Percentiles rank a stretch among this genome's conserved stretches.
Conservation (phyloP, 306 rosid genomes). For the Lathyrus tuberosus region DNA sequence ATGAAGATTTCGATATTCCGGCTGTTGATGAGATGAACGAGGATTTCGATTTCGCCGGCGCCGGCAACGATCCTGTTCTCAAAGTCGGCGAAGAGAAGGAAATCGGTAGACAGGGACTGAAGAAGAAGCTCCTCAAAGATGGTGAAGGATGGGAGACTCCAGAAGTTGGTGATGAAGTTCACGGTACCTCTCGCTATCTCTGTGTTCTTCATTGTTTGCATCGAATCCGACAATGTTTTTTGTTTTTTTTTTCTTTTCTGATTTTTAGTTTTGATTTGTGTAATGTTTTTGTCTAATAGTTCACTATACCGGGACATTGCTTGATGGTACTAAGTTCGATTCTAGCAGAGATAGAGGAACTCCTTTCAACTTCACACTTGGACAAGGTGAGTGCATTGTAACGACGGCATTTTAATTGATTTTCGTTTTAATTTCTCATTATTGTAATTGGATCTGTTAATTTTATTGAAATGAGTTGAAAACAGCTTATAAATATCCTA, state of each 20-base stretch:
- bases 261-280: background rate
- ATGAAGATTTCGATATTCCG: slow-evolving; percentile 71
- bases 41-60: slow-evolving; percentile 67
- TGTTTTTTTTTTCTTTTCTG: background rate
- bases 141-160: slow-evolving; percentile 84
- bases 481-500: background rate
- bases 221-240: background rate
- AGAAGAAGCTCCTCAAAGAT: slow-evolving; percentile 86
- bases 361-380: slow-evolving; percentile 90
- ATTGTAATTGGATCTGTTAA: background rate
- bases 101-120: slow-evolving; percentile 80
- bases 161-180: slow-evolving; percentile 88
- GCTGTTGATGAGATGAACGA: slow-evolving; percentile 55
- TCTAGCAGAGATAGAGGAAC: slow-evolving; percentile 81
- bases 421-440: background rate
- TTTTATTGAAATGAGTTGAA: background rate
- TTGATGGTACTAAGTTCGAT: slow-evolving; percentile 90
- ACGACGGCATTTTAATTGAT: background rate
- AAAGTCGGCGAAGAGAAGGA: slow-evolving; percentile 92
- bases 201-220: background rate
- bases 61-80: slow-evolving; percentile 5
- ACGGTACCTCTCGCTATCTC: slow-evolving; percentile 48
- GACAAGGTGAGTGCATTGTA: slow-evolving; percentile 66
- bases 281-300: slow-evolving; percentile 43
- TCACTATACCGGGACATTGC: slow-evolving; percentile 90